Evolutionary conservation across 345 rosid species (phyloP).

Genomic region (Boechera divaricarpa): DNA sequence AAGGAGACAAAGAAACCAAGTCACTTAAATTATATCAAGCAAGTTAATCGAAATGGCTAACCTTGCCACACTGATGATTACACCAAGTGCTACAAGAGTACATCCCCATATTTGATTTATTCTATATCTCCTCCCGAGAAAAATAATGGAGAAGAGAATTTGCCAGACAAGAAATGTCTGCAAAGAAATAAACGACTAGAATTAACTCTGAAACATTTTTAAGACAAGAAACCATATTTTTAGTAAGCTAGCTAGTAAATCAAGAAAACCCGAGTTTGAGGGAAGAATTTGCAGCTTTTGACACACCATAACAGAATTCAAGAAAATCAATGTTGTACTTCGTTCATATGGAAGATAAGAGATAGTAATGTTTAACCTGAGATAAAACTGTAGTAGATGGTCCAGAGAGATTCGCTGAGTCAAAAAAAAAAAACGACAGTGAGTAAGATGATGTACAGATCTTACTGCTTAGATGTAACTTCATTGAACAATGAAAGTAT

Average conservation of each 20-base stretch:
- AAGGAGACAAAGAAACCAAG: constrained; percentile 25
- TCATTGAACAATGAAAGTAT: background rate
- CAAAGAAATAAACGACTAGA: constrained; percentile 38
- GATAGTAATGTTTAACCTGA: constrained; percentile 59
- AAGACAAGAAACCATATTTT: background rate
- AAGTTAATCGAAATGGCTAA: constrained; percentile 35
- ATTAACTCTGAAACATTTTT: constrained; percentile 16
- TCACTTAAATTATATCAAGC: background rate
- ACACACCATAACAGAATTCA: background rate
- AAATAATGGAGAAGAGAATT: constrained; percentile 77
- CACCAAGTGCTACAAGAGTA: constrained; percentile 79
- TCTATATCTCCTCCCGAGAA: constrained; percentile 91
- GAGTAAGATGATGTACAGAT: constrained; percentile 24
- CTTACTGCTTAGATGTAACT: background rate
- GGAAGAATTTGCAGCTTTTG: constrained; percentile 7
- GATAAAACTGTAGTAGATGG: constrained; percentile 91
- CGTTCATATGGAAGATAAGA: constrained; percentile 14
- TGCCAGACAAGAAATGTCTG: constrained; percentile 98
- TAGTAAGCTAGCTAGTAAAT: background rate
- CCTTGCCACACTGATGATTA: constrained; percentile 92
- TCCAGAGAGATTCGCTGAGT: constrained; percentile 92
- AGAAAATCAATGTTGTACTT: background rate
- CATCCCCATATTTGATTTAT: constrained; percentile 83
- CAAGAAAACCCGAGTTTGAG: background rate
- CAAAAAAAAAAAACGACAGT: constrained; percentile 36